Evolutionary conservation across 2,329 filamentous ascomycete genomes (phyloP).

Genomic region (Aspergillus sp.): DNA sequence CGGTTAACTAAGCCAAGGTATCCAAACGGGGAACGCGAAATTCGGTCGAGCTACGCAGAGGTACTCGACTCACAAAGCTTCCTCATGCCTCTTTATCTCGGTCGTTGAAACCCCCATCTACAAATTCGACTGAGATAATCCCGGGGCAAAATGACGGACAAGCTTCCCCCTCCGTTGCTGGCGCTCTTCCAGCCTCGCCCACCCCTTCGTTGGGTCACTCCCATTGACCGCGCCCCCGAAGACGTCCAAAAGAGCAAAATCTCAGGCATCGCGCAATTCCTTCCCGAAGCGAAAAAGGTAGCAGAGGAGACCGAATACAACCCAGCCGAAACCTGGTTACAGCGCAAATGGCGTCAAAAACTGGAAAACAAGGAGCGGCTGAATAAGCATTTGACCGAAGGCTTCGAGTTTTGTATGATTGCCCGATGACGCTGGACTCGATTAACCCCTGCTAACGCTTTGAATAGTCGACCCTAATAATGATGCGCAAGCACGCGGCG

Average conservation of each 20-base stretch:
- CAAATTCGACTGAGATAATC: background rate
- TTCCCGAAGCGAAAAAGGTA: slow-evolving; percentile 73
- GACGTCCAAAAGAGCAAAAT: slow-evolving; percentile 74
- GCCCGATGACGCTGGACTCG: too few species aligned
- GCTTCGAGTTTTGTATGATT: slow-evolving; percentile 60
- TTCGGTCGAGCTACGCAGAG: slow-evolving; percentile 8
- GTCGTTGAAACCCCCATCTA: background rate
- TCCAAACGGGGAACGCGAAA: slow-evolving; percentile 21
- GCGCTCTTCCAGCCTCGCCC: slow-evolving; percentile 94
- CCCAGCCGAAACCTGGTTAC: slow-evolving; percentile 89
- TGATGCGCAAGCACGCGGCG: slow-evolving; percentile 85
- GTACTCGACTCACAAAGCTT: background rate
- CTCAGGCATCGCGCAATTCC: slow-evolving; percentile 70
- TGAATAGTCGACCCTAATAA: slow-evolving; percentile 72
- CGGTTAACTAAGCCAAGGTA: slow-evolving; percentile 8
- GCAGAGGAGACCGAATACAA: slow-evolving; percentile 73
- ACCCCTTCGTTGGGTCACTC: slow-evolving; percentile 83
- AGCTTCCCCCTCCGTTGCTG: slow-evolving; percentile 87
- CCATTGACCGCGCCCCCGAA: slow-evolving; percentile 78
- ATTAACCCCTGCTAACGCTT: background rate
- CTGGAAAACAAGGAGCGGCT: slow-evolving; percentile 72
- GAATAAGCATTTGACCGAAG: slow-evolving; percentile 64
- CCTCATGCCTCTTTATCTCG: slow-evolving; percentile 3
- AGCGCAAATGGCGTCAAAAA: slow-evolving; percentile 80
- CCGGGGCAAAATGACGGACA: slow-evolving; percentile 77